Conservation (phyloP, 2,329 filamentous ascomycete genomes). For the Fusarium sp. region DNA sequence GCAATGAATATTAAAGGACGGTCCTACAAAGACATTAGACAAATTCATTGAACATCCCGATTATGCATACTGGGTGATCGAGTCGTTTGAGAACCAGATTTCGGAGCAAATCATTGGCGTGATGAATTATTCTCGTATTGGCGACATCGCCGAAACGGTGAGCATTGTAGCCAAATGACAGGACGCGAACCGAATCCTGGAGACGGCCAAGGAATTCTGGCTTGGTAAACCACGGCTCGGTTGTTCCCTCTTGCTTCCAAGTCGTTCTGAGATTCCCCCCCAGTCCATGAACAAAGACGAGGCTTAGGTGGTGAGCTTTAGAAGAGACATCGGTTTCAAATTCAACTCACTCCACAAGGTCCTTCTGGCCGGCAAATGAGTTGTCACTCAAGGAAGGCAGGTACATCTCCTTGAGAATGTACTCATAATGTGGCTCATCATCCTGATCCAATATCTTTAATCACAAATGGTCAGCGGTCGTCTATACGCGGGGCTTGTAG, state of each 20-base stretch:
- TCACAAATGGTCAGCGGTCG: background rate
- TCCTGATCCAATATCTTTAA: conserved; percentile 8
- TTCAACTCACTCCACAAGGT: conserved; percentile 30
- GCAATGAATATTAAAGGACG: conserved; percentile 36
- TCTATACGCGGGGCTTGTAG: background rate
- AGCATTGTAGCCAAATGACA: conserved; percentile 38
- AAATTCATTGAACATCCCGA: background rate
- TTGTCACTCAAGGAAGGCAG: background rate
- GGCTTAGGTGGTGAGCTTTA: conserved; percentile 5
- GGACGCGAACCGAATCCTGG: conserved; percentile 18
- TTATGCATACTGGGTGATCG: conserved; percentile 21
- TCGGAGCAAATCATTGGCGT: conserved; percentile 33
- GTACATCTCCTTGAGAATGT: conserved; percentile 36
- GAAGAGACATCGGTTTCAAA: background rate
- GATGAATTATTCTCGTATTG: conserved; percentile 38
- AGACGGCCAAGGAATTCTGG: conserved; percentile 26
- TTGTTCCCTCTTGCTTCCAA: conserved; percentile 28
- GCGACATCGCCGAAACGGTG: conserved; percentile 36
- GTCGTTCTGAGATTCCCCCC: conserved; percentile 29
- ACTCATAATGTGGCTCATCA: conserved; percentile 21
- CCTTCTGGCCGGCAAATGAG: background rate
- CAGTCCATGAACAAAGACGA: conserved; percentile 30
- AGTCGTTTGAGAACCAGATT: conserved; percentile 36
- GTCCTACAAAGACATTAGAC: conserved; percentile 1
- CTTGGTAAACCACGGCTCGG: conserved; percentile 29